Evolutionary conservation across 164 flowering plant genomes (phyloP).

Genomic region (Pachysandra terminalis): DNA sequence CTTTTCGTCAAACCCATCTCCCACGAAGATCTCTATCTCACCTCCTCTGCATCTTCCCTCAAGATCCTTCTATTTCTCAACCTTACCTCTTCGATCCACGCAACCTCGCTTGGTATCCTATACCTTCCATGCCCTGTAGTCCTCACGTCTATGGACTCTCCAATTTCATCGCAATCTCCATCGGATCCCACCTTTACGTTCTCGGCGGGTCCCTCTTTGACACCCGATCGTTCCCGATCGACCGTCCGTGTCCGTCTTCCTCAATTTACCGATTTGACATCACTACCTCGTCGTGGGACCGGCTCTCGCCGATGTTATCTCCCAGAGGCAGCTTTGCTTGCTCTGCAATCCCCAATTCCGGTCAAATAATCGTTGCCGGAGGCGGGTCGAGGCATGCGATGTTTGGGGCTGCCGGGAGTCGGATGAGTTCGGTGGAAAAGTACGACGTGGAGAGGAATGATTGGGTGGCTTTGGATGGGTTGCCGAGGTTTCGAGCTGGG

Average conservation of each 20-base stretch:
- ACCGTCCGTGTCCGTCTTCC: slow-evolving; percentile 65
- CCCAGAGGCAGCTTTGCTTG: slow-evolving; percentile 91
- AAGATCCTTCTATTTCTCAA: slow-evolving; percentile 65
- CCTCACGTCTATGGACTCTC: slow-evolving; percentile 73
- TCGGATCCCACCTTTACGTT: slow-evolving; percentile 55
- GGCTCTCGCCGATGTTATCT: slow-evolving; percentile 60
- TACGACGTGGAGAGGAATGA: slow-evolving; percentile 61
- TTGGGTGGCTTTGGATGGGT: slow-evolving; percentile 67
- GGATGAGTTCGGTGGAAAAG: slow-evolving; percentile 74
- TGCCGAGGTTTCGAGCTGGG: slow-evolving; percentile 83
- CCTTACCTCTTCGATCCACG: slow-evolving; percentile 79
- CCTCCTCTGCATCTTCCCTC: slow-evolving; percentile 74
- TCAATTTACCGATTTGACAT: slow-evolving; percentile 49
- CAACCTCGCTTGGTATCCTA: slow-evolving; percentile 49
- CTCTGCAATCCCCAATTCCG: slow-evolving; percentile 31
- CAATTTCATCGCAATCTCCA: slow-evolving; percentile 64
- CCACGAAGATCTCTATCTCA: slow-evolving; percentile 24
- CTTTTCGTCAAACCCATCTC: slow-evolving; percentile 34
- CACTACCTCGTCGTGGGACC: slow-evolving; percentile 41
- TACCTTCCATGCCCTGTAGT: slow-evolving; percentile 76
- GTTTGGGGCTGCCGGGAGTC: slow-evolving; percentile 81
- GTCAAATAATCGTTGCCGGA: slow-evolving; percentile 71
- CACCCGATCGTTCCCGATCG: slow-evolving; percentile 76
- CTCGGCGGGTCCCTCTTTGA: slow-evolving; percentile 93
- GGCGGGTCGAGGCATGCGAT: slow-evolving; percentile 84